Conservation (phyloP, 768 basidiomycete genomes). For the Artomyces pyxidatus region DNA sequence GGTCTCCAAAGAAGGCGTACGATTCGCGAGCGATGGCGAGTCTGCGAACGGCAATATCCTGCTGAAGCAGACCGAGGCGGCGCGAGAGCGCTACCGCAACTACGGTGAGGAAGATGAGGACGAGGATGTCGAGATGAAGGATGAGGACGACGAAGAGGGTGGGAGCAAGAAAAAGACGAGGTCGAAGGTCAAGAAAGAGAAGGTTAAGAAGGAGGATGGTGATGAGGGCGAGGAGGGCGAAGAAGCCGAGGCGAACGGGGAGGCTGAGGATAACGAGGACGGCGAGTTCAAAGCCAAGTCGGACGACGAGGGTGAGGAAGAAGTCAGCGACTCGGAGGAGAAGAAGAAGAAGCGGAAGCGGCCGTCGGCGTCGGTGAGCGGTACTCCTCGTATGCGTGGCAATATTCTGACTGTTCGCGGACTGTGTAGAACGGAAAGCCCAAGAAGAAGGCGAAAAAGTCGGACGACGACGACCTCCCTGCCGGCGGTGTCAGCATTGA, state of each 20-base stretch:
- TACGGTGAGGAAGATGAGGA: constrained; percentile 18
- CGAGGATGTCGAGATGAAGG: constrained; percentile 25
- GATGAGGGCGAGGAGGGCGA: constrained; percentile 26
- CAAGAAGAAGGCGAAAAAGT: constrained; percentile 38
- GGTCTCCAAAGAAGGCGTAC: constrained; percentile 90
- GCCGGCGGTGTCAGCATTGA: constrained; percentile 64
- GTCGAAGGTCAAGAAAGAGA: constrained; percentile 44
- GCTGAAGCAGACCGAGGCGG: constrained; percentile 59
- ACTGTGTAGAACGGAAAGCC: constrained; percentile 27
- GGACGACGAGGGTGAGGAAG: constrained; percentile 23
- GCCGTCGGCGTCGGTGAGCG: constrained; percentile 37
- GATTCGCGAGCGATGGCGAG: constrained; percentile 91
- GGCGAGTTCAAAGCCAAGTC: constrained; percentile 28
- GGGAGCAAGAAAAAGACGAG: constrained; percentile 34
- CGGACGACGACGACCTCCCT: constrained; percentile 42
- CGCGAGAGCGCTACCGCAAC: constrained; percentile 13
- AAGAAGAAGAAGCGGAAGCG: constrained; percentile 62
- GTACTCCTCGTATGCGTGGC: background rate
- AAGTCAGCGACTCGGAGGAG: constrained; percentile 31
- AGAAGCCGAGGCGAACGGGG: constrained; percentile 37
- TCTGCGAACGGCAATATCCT: constrained; percentile 85
- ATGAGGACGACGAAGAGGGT: constrained; percentile 38
- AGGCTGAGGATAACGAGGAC: constrained; percentile 42
- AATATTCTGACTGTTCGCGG: background rate
- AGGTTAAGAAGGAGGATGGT: constrained; percentile 38